phyloP scores from a whole-genome alignment of 2,329 filamentous ascomycete species.

The Huntiella omanensis region DNA sequence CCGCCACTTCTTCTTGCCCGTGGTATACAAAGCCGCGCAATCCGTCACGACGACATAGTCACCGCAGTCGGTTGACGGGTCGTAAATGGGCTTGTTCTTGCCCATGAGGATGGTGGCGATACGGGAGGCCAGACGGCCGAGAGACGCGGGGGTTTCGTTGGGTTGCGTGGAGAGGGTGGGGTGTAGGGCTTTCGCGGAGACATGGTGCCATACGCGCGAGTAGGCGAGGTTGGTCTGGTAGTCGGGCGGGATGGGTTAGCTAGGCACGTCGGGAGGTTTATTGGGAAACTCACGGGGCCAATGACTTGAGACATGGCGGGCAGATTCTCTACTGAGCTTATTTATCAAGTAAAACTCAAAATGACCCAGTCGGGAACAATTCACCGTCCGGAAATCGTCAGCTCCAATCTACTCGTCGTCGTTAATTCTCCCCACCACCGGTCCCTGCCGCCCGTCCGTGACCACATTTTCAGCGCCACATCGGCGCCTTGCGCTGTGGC shows the following conservation, averaged over 20 bases:
- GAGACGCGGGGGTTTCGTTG: constrained; percentile 49
- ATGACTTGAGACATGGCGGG: constrained; percentile 57
- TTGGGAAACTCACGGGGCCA: constrained; percentile 39
- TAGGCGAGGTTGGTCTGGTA: constrained; percentile 83
- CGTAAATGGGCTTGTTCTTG: constrained; percentile 96
- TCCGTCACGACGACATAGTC: constrained; percentile 94
- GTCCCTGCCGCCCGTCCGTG: background rate
- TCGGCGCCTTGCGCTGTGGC: constrained; percentile 2
- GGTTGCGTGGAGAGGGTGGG: constrained; percentile 38
- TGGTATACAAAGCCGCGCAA: constrained; percentile 71
- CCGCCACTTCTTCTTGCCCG: constrained; percentile 80
- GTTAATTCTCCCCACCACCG: background rate
- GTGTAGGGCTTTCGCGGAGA: constrained; percentile 52
- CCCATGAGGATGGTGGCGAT: constrained; percentile 87
- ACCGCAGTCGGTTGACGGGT: constrained; percentile 94
- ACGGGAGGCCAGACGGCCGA: constrained; percentile 72
- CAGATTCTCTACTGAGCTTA: background rate
- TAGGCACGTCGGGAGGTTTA: too few relatives aligned
- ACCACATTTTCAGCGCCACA: background rate
- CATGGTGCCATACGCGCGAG: constrained; percentile 82
- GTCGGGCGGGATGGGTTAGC: constrained; percentile 7
- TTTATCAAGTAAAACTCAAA: too few relatives aligned
- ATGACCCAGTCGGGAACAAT: background rate
- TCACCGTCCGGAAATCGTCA: background rate
- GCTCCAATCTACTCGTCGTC: background rate